Evolutionary conservation across 768 basidiomycete genomes (phyloP).

Genomic region (Hypsizygus marmoreus): DNA sequence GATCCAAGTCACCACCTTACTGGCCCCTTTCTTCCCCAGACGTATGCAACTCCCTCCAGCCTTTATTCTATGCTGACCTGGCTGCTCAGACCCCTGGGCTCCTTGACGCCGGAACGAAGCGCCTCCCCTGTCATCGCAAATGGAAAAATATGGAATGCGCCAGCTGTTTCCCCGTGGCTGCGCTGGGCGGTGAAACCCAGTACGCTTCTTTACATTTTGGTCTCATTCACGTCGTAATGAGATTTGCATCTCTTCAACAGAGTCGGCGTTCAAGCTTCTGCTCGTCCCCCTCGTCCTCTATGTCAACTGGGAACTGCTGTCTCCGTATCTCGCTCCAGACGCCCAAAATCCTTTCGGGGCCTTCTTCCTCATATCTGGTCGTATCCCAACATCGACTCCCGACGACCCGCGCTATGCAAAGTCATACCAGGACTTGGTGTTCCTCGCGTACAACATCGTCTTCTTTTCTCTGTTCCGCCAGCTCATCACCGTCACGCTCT

Average conservation of each 20-base stretch:
- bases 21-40: slow-evolving; percentile 64
- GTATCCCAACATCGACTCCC: slow-evolving; percentile 48
- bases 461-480: slow-evolving; percentile 91
- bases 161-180: slow-evolving; percentile 40
- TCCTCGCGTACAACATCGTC: slow-evolving; percentile 81
- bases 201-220: slow-evolving; percentile 35
- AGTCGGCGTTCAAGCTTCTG: slow-evolving; percentile 67
- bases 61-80: slow-evolving; percentile 11
- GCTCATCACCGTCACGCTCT: slow-evolving; percentile 61
- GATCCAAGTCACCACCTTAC: slow-evolving; percentile 63
- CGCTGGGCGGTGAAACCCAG: slow-evolving; percentile 80
- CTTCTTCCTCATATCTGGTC: slow-evolving; percentile 73
- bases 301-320: slow-evolving; percentile 60
- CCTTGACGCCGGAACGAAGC: slow-evolving; percentile 36
- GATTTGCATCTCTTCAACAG: slow-evolving; percentile 32
- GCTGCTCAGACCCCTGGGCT: slow-evolving; percentile 39
- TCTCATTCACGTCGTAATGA: background rate
- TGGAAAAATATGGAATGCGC: slow-evolving; percentile 13
- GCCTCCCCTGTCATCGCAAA: slow-evolving; percentile 30
- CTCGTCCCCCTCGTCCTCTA: slow-evolving; percentile 61
- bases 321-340: slow-evolving; percentile 44
- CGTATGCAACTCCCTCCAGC: slow-evolving; percentile 38
- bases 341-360: slow-evolving; percentile 72
- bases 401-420: slow-evolving; percentile 71
- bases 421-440: slow-evolving; percentile 72